A percentile compares a stretch with the other conserved stretches of the same genome.
These are phyloP conservation scores for Xylariaceae sp. DNA, from an alignment of 2,329 filamentous ascomycete genomes.

Conservation along the genomic window DNA sequence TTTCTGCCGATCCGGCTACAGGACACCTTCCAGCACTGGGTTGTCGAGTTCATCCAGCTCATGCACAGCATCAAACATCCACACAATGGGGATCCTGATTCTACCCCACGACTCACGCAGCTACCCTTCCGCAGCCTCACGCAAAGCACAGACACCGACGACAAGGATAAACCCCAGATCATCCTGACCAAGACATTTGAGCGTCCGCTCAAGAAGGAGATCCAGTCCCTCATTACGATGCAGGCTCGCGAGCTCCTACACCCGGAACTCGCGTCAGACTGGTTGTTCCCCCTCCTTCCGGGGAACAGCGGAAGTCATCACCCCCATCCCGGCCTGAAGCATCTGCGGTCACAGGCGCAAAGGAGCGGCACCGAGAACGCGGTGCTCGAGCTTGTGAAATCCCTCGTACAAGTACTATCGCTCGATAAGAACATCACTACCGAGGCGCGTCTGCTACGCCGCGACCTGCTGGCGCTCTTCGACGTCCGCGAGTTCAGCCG, in stretches of 20 bases:
- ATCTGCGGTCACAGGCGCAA: slow-evolving; percentile 36
- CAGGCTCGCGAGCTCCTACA: slow-evolving; percentile 91
- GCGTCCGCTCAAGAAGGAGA: slow-evolving; percentile 88
- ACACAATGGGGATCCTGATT: slow-evolving; percentile 54
- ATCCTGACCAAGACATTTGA: slow-evolving; percentile 85
- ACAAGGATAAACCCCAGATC: slow-evolving; percentile 66
- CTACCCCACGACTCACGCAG: slow-evolving; percentile 64
- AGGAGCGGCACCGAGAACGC: slow-evolving; percentile 63
- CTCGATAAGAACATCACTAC: slow-evolving; percentile 90
- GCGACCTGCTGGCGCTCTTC: slow-evolving; percentile 87
- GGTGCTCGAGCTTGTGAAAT: slow-evolving; percentile 89
- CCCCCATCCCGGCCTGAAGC: slow-evolving; percentile 49
- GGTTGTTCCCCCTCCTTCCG: slow-evolving; percentile 81
- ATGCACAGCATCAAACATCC: slow-evolving; percentile 89
- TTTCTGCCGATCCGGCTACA: slow-evolving; percentile 85
- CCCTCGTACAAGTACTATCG: slow-evolving; percentile 88
- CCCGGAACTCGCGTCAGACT: slow-evolving; percentile 85
- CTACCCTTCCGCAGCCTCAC: slow-evolving; percentile 59
- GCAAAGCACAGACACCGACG: slow-evolving; percentile 58
- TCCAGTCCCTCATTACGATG: slow-evolving; percentile 78
- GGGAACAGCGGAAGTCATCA: slow-evolving; percentile 61
- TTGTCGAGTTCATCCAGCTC: slow-evolving; percentile 91
- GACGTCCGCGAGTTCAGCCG: slow-evolving; percentile 93
- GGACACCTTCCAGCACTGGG: slow-evolving; percentile 86
- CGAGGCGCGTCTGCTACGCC: slow-evolving; percentile 85